Percentiles rank a stretch among this genome's conserved stretches.
phyloP scores from a whole-genome alignment of 768 basidiomycete species.

The Trametes gibbosa region DNA sequence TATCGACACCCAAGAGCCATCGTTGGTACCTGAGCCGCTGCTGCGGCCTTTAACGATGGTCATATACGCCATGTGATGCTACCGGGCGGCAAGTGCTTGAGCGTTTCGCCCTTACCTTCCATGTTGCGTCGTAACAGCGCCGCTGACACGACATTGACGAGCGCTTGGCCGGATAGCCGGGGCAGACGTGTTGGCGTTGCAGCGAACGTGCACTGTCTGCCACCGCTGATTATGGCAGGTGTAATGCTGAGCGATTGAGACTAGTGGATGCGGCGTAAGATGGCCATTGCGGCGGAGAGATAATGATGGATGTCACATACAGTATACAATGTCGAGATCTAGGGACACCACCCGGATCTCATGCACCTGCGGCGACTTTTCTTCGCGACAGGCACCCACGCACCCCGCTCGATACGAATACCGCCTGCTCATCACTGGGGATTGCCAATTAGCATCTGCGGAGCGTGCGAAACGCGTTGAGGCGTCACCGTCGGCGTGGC shows the following conservation, averaged over 20 bases:
- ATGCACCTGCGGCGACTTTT: not conserved
- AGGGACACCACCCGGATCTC: not conserved
- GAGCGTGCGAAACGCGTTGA: not conserved
- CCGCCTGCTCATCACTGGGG: not conserved
- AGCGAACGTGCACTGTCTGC: too few relatives aligned
- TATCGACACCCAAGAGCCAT: slow-evolving; percentile 5
- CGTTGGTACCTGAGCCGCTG: not conserved
- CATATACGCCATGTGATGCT: slow-evolving; percentile 18
- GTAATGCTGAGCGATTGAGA: too few relatives aligned
- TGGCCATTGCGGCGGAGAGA: too few relatives aligned
- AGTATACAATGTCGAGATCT: not conserved
- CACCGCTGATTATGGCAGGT: too few relatives aligned
- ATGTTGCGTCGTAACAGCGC: too few relatives aligned
- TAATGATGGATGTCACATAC: not conserved
- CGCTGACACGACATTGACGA: too few relatives aligned
- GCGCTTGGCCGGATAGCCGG: too few relatives aligned
- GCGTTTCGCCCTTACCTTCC: not conserved
- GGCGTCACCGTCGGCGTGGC: not conserved
- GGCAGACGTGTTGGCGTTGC: too few relatives aligned
- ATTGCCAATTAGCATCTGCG: not conserved
- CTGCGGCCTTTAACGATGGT: slow-evolving; percentile 25
- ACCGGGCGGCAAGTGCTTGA: slow-evolving; percentile 24
- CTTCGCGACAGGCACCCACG: not conserved
- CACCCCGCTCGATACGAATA: not conserved
- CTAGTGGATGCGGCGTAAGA: too few relatives aligned